Evolutionary conservation across 331 rosid species (phyloP).

Genomic region (Prunus yedoensis): DNA sequence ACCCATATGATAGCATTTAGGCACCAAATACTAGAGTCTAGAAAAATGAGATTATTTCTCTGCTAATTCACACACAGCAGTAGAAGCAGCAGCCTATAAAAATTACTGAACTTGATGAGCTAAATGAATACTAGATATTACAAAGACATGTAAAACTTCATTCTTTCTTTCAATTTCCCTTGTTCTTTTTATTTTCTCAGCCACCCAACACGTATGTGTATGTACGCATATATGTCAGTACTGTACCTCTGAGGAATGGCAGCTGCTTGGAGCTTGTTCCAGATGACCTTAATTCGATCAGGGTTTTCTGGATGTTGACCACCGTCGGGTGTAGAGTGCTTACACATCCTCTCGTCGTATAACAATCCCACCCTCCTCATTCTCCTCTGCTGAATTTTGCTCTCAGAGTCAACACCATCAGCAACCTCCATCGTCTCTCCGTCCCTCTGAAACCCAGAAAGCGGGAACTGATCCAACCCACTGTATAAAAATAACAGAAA

Average conservation of each 20-base stretch:
- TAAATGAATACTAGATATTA: background rate
- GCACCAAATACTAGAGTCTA: background rate
- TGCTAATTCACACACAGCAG: background rate
- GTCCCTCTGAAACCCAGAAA: background rate
- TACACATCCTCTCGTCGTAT: slow-evolving; percentile 83
- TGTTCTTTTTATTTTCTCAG: background rate
- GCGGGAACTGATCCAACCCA: background rate
- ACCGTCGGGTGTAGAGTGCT: slow-evolving; percentile 46
- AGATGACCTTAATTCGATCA: slow-evolving; percentile 59
- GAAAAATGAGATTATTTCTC: background rate
- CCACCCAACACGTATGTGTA: background rate
- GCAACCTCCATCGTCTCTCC: slow-evolving; percentile 11
- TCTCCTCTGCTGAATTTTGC: slow-evolving; percentile 29
- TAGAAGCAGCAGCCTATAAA: background rate
- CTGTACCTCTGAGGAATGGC: slow-evolving; percentile 58
- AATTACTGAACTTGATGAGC: background rate
- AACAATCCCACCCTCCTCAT: slow-evolving; percentile 55
- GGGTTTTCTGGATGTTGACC: slow-evolving; percentile 77
- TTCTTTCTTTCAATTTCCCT: background rate
- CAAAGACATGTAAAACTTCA: background rate
- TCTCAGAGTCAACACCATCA: slow-evolving; percentile 7
- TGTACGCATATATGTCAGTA: background rate
- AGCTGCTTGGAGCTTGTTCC: slow-evolving; percentile 63
- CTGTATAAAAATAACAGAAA: background rate
- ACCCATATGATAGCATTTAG: background rate